A percentile compares a stretch with the other conserved stretches of the same genome.
These are phyloP conservation scores for Helotiales sp. DNA, from an alignment of 2,329 filamentous ascomycete species.

Conservation along the genomic window DNA sequence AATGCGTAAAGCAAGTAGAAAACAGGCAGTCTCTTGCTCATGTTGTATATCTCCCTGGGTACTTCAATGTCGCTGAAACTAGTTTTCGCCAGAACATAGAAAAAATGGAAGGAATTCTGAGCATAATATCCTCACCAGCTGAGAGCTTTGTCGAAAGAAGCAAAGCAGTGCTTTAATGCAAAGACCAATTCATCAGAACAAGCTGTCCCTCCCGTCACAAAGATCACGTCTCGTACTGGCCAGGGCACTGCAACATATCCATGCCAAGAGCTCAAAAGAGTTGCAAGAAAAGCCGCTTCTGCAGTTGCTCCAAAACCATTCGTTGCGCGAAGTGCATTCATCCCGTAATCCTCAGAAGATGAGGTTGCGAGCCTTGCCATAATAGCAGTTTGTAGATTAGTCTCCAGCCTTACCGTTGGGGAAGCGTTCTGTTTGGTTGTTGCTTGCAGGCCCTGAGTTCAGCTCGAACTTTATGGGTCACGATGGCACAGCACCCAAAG, in stretches of 20 bases:
- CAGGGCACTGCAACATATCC: neutral
- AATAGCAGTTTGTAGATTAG: neutral
- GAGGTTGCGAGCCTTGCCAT: neutral
- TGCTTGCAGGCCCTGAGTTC: neutral
- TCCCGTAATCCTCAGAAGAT: neutral
- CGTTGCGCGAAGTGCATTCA: neutral
- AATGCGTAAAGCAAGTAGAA: neutral
- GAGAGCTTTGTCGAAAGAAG: neutral
- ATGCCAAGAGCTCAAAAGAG: constrained; percentile 1
- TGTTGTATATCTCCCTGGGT: no score
- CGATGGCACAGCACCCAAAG: neutral
- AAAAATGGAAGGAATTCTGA: neutral
- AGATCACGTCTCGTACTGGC: neutral
- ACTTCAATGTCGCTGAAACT: no score
- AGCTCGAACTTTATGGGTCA: constrained; percentile 1
- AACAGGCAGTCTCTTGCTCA: no score
- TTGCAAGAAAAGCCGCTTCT: neutral
- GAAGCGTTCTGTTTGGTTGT: neutral
- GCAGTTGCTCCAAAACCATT: neutral
- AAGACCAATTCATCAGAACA: neutral
- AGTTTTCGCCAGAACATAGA: neutral
- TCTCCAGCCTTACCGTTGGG: constrained; percentile 2
- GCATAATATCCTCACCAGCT: neutral
- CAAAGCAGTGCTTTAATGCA: neutral
- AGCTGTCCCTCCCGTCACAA: neutral